Conservation (phyloP, 345 rosid species). For the Eutrema heterophyllum region DNA sequence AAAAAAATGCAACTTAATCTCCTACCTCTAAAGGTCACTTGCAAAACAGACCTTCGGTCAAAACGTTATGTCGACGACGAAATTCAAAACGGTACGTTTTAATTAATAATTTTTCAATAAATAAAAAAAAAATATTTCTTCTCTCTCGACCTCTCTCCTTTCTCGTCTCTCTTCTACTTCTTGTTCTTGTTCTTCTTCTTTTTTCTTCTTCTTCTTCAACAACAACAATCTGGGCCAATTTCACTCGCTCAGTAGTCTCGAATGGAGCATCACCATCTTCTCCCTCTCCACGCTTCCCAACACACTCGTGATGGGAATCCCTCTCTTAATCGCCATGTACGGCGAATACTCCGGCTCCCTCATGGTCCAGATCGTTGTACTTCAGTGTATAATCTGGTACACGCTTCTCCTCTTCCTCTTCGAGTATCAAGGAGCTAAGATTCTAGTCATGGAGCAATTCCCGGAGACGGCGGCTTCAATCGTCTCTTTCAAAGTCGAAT, state of each 20-base stretch:
- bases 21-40: too few species aligned
- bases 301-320: conserved; percentile 96
- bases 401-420: conserved; percentile 81
- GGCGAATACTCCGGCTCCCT: conserved; percentile 59
- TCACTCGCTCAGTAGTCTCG: conserved; percentile 56
- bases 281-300: conserved; percentile 87
- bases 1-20: too few species aligned
- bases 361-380: conserved; percentile 93
- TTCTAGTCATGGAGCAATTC: conserved; percentile 85
- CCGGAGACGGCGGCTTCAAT: conserved; percentile 90
- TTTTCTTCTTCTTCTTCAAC: too few species aligned
- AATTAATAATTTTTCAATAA: too few species aligned
- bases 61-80: too few species aligned
- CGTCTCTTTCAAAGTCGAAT: conserved; percentile 80
- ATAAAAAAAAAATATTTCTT: too few species aligned
- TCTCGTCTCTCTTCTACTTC: too few species aligned
- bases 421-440: conserved; percentile 86
- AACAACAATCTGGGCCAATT: conserved; percentile 50
- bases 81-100: too few species aligned
- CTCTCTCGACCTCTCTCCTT: too few species aligned
- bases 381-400: conserved; percentile 94
- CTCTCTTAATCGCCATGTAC: conserved; percentile 88
- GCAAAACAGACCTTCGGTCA: too few species aligned
- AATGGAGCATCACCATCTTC: conserved; percentile 89
- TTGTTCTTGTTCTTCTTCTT: too few species aligned